Conservation (phyloP, 2,329 filamentous ascomycete species). For the Fusarium brachygibbosum region DNA sequence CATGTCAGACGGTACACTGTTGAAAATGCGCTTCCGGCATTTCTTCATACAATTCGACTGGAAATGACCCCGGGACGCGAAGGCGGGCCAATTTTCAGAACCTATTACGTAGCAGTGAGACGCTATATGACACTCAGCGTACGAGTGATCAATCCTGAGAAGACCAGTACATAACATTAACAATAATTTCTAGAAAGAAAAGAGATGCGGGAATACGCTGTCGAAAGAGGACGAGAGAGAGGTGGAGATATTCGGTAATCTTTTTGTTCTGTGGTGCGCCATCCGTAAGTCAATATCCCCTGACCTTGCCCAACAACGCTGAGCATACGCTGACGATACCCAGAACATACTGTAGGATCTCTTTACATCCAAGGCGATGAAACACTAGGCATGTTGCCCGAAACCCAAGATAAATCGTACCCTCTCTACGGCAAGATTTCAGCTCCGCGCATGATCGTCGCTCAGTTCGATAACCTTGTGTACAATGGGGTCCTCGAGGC, state of each 20-base stretch:
- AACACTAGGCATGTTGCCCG: constrained; percentile 56
- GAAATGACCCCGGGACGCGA: constrained; percentile 2
- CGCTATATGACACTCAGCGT: constrained; percentile 46
- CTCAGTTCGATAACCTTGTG: constrained; percentile 61
- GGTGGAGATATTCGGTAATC: constrained; percentile 55
- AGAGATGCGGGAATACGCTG: neutral
- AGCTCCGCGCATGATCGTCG: constrained; percentile 60
- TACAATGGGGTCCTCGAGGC: constrained; percentile 54
- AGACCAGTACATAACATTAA: neutral
- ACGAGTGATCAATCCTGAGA: neutral
- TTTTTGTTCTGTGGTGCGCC: constrained; percentile 63
- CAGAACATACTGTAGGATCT: constrained; percentile 62
- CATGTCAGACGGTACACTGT: constrained; percentile 56
- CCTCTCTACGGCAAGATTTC: constrained; percentile 57
- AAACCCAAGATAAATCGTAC: constrained; percentile 54
- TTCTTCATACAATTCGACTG: constrained; percentile 46
- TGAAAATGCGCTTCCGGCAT: constrained; percentile 45
- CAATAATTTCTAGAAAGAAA: neutral
- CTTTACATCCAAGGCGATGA: constrained; percentile 59
- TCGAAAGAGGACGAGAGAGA: constrained; percentile 44
- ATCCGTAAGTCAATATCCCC: constrained; percentile 56
- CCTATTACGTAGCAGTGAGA: constrained; percentile 39
- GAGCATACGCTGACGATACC: neutral
- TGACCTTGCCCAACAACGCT: neutral
- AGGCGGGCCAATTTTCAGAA: constrained; percentile 39